These are phyloP conservation scores for Pelargonium fulgidum DNA, from an alignment of 441 rosid genomes.

Conservation along the genomic window DNA sequence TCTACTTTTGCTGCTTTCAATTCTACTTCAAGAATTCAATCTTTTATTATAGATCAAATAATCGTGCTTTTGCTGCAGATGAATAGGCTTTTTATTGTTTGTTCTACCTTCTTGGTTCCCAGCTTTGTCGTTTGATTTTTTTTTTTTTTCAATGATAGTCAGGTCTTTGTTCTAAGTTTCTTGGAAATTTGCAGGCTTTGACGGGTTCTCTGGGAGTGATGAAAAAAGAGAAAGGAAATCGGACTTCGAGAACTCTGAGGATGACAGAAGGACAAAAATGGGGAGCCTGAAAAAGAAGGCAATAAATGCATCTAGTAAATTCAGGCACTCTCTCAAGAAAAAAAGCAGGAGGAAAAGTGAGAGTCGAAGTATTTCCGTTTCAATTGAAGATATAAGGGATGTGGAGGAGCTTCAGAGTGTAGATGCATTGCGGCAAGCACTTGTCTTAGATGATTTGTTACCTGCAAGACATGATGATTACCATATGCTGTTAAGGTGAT, in stretches of 20 bases:
- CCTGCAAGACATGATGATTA: conserved; percentile 74
- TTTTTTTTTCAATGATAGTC: not conserved
- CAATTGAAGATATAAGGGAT: conserved; percentile 89
- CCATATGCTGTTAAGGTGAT: conserved; percentile 84
- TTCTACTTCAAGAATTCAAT: not conserved
- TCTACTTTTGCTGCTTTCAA: not conserved
- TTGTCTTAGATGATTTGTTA: conserved; percentile 71
- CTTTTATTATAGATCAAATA: too few relatives aligned
- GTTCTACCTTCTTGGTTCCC: not conserved
- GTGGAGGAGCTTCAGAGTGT: conserved; percentile 75
- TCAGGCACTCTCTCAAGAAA: conserved; percentile 85
- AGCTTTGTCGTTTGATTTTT: not conserved
- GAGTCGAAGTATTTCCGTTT: conserved; percentile 83
- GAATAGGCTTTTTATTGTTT: not conserved
- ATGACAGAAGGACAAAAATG: conserved; percentile 90
- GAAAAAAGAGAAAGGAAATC: conserved; percentile 91
- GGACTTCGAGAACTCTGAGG: conserved; percentile 97
- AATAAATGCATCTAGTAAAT: conserved; percentile 72
- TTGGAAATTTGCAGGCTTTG: conserved; percentile 57
- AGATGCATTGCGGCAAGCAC: conserved; percentile 73
- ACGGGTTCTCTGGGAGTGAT: conserved; percentile 75
- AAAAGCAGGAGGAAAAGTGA: conserved; percentile 81
- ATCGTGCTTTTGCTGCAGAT: not conserved
- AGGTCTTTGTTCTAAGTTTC: not conserved
- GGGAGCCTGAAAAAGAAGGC: conserved; percentile 91